Evolutionary conservation across 2,329 filamentous ascomycete genomes (phyloP), one percentile per base, ranked within the genome.

Genomic region (Pseudocercospora cruenta): DNA sequence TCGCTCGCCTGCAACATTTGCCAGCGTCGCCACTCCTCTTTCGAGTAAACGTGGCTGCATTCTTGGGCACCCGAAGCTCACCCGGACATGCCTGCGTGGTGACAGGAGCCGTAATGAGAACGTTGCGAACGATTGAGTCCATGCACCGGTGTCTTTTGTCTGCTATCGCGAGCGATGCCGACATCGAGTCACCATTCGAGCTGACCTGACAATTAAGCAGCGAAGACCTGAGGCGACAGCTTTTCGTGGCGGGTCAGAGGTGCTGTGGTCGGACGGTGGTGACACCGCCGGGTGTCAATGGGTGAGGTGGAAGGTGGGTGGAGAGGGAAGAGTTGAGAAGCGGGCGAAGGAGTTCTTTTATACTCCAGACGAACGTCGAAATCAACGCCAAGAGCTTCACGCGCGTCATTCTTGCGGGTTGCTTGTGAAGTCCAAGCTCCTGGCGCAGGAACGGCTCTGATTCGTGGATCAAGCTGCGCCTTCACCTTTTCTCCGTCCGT

Each of bases 61-160:
- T 21, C 53, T 55, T n/a, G 53, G 53, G 53, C 53, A 55, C 21
- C 53, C 53, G 53, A 55, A 55, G 21, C 53, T 33, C 53, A 55
- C 53, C 53, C 53, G 53, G 53, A 55, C 53, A 55, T 55, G 53
- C 53, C 26, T 28, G 53, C 26, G 53, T 55, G 53, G 53, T 55
- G 26, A 31, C 53, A 28, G 26, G 53, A 55, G 53, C 53, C 53
- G 53, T 55, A 55, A 12, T 55, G 53, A 55, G 53, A 19, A 55
- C 24, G 28, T 31, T 31, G 28, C 26, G 26, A 26, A 6, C 26
- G 26, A 26, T 26, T 26, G 26, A 26, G 26, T 26, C 26, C 26
- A 26, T 26, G 26, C 26, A 26, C 26, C 26, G 26, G 26, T 26
- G 26, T 26, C 26, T 26, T 31, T 31, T 31, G 8, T 8, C 28